These are phyloP conservation scores for Penicillium sp. DNA, from an alignment of 2,329 filamentous ascomycete genomes.

Conservation along the genomic window DNA sequence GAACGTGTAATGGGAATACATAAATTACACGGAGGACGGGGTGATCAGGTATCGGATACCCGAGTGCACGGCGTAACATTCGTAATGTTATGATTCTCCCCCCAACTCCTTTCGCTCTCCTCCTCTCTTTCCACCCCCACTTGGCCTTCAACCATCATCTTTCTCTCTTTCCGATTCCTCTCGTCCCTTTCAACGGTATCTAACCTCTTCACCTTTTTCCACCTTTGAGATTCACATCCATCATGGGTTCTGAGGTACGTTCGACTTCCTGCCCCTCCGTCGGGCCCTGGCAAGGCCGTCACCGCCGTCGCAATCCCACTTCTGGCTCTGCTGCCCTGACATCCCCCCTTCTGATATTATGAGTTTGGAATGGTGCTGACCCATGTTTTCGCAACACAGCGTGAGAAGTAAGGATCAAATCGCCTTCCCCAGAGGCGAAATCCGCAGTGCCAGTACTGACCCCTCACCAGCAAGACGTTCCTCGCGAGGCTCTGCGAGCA, in stretches of 20 bases:
- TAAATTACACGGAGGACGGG: not conserved
- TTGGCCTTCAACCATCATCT: constrained; percentile 24
- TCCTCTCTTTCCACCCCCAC: constrained; percentile 24
- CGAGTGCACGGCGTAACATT: not conserved
- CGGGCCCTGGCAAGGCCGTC: constrained; percentile 33
- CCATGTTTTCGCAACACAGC: constrained; percentile 48
- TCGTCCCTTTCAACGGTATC: constrained; percentile 28
- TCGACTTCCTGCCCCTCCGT: constrained; percentile 34
- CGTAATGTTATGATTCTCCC: constrained; percentile 14
- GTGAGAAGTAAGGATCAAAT: constrained; percentile 62
- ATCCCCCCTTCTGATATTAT: constrained; percentile 10
- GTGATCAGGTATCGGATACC: not conserved
- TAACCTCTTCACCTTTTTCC: constrained; percentile 45
- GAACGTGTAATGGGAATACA: not conserved
- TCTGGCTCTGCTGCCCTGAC: constrained; percentile 12
- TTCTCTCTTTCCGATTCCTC: constrained; percentile 18
- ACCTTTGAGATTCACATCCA: constrained; percentile 30
- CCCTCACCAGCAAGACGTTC: constrained; percentile 85
- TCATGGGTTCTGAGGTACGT: constrained; percentile 64
- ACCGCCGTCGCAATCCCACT: constrained; percentile 25
- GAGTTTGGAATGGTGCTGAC: constrained; percentile 40
- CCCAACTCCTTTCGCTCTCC: constrained; percentile 13
- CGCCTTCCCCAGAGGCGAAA: constrained; percentile 5
- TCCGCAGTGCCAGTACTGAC: constrained; percentile 36
- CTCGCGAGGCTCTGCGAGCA: constrained; percentile 99